Evolutionary conservation across 2,329 filamentous ascomycete species (phyloP), one percentile per base, ranked within the genome.

Genomic region (Exophiala viscosa): DNA sequence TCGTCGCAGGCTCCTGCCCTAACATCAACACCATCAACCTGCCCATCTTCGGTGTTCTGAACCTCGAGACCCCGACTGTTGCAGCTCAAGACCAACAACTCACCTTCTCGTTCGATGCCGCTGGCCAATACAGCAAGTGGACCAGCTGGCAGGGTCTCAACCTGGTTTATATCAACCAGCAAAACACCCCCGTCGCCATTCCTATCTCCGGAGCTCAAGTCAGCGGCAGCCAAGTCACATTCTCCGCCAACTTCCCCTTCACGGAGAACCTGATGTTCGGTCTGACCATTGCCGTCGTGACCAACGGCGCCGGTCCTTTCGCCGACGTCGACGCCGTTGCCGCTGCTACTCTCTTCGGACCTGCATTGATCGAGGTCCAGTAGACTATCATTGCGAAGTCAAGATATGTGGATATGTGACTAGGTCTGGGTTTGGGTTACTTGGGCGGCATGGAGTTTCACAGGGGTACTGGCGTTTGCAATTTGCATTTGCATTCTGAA

Each of bases 1-100:
- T 83, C 54, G 77, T 86, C 0, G 76, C 76, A 0, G 77, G 74
- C 13, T 79, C 76, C 3, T 88, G 86, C 69, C 60, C 60, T 20
- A 74, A 79, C 33, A 59, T 77, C 49, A 60, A 71, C 34, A 65
- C 73, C 33, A 80, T 85, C 61, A 63, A 70, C 1, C 70, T 88
- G n/a, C 53, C 55, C 23, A 47, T 60, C 54, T 67, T 81, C 46
- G 57, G 71, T 23, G 64, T 78, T 2, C 62, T 67, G 47, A 69
- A 81, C 59, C 44, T 60, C 38, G 36, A 47, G 11, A 60, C 58
- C 20, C 61, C 72, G 5, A 39, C 42, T 18, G 40, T 51, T 42
- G 40, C 47, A 10, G 43, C 60, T 38, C 48, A 59, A 31, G 58
- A 62, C 46, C 77, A 79, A 65, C 72, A 66, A 2, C 66, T 86